Conservation (phyloP, 257 asterid species). For the Solanum bulbocastanum region DNA sequence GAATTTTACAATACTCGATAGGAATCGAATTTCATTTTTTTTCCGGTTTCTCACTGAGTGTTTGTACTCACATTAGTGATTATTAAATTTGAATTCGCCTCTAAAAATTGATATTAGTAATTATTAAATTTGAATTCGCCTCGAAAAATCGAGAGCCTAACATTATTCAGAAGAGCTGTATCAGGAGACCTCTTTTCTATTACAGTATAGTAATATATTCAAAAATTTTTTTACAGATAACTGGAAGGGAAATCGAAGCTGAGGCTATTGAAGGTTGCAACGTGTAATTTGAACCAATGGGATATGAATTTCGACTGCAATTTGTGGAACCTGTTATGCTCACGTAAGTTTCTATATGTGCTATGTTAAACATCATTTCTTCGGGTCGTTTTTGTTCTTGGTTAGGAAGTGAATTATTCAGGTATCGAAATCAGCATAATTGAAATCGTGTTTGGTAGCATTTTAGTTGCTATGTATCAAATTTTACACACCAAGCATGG, state of each 20-base stretch:
- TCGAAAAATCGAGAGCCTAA: not conserved
- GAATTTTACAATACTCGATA: not conserved
- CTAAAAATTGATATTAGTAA: no score
- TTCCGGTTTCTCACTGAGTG: not conserved
- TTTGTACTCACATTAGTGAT: not conserved
- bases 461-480: not conserved
- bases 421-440: not conserved
- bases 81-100: no score
- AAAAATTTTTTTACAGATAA: not conserved
- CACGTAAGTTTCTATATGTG: not conserved
- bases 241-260: constrained; percentile 17
- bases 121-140: no score
- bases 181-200: not conserved
- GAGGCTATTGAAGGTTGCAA: constrained; percentile 86
- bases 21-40: not conserved
- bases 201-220: not conserved
- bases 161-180: no score
- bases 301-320: constrained; percentile 95
- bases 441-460: not conserved
- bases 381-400: not conserved
- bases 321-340: constrained; percentile 8
- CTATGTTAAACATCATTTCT: constrained; percentile 35
- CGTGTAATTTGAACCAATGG: constrained; percentile 92
- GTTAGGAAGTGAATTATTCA: not conserved
- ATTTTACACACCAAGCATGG: not conserved